Conservation (phyloP, 345 rosid genomes). For the Eucalyptus pauciflora region DNA sequence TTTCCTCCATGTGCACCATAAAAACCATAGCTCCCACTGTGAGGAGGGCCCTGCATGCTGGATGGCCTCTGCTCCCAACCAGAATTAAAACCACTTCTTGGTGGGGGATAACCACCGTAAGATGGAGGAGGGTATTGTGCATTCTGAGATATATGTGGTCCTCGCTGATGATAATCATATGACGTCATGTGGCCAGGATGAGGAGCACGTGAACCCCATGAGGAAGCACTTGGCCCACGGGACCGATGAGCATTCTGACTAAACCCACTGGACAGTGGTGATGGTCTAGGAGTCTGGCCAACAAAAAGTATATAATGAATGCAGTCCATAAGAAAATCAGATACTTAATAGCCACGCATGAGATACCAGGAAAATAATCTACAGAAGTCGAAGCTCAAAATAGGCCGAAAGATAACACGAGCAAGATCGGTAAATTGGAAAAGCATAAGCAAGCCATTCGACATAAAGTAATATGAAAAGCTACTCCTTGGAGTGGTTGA, state of each 20-base stretch:
- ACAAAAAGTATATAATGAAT: background rate
- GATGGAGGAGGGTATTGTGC: conserved; percentile 49
- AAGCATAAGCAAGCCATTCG: background rate
- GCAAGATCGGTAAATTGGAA: background rate
- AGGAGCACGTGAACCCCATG: conserved; percentile 68
- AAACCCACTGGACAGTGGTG: conserved; percentile 42
- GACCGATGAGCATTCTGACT: conserved; percentile 55
- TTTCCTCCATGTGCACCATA: conserved; percentile 63
- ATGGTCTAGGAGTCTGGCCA: conserved; percentile 47
- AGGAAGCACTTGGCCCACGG: conserved; percentile 54
- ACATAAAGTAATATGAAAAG: background rate
- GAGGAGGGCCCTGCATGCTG: conserved; percentile 9
- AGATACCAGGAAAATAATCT: background rate
- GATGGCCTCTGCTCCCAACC: conserved; percentile 71
- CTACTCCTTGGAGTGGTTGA: background rate
- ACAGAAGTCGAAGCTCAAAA: background rate
- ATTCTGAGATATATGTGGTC: conserved; percentile 60
- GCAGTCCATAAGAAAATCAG: background rate
- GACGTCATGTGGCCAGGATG: conserved; percentile 7
- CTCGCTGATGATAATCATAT: conserved; percentile 20
- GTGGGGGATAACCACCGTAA: conserved; percentile 59
- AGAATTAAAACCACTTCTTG: conserved; percentile 52
- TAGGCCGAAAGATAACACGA: background rate
- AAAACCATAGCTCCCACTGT: conserved; percentile 60
- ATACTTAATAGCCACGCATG: background rate